Conservation (phyloP, 768 basidiomycete genomes). For the Coprinopsis strossmayeri region DNA sequence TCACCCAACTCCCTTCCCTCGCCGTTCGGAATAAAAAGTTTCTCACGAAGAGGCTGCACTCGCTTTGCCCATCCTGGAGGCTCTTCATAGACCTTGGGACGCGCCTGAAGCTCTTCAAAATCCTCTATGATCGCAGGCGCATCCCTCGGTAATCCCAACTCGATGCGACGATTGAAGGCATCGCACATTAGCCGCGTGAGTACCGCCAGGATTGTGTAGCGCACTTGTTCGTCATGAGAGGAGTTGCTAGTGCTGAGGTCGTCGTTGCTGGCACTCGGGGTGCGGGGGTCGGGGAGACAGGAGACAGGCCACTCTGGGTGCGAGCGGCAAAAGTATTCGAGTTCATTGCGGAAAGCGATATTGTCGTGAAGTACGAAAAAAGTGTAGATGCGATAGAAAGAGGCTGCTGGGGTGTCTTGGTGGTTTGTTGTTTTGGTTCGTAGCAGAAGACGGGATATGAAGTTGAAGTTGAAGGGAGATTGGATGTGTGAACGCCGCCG, state of each 20-base stretch:
- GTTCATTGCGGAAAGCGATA: slow-evolving; percentile 22
- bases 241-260: background rate
- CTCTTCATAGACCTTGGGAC: slow-evolving; percentile 22
- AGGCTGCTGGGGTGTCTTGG: background rate
- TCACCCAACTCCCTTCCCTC: slow-evolving; percentile 1
- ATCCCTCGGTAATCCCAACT: slow-evolving; percentile 24
- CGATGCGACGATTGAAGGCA: slow-evolving; percentile 23
- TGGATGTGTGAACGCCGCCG: background rate
- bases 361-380: background rate
- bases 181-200: slow-evolving; percentile 21
- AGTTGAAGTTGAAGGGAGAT: background rate
- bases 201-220: slow-evolving; percentile 21
- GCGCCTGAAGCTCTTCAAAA: slow-evolving; percentile 22
- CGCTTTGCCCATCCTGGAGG: slow-evolving; percentile 21
- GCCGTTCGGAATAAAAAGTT: slow-evolving; percentile 16
- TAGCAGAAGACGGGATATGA: background rate
- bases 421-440: background rate
- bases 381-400: background rate
- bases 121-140: slow-evolving; percentile 25
- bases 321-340: slow-evolving; percentile 25
- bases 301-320: slow-evolving; percentile 10
- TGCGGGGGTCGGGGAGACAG: slow-evolving; percentile 8
- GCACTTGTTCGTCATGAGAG: slow-evolving; percentile 15
- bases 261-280: slow-evolving; percentile 3
- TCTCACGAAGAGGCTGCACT: slow-evolving; percentile 13